Evolutionary conservation across 768 basidiomycete species (phyloP), one percentile per base, ranked within the genome.

Genomic region (Calocybe cyanea): DNA sequence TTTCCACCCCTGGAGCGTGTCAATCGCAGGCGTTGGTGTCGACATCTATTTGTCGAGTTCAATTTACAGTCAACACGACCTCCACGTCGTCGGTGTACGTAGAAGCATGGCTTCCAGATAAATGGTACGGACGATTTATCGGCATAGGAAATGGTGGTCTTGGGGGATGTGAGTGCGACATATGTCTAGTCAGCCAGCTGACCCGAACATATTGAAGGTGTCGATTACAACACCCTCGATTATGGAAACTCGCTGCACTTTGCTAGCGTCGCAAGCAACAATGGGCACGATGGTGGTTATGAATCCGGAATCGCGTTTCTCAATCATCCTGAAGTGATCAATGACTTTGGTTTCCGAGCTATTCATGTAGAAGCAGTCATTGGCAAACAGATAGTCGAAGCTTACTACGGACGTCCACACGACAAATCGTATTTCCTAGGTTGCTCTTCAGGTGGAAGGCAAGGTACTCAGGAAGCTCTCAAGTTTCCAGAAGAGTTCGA

Each of bases 381-480:
- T 14, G 43, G 44, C 11, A 43, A 52, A n/a, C n/a, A n/a, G n/a
- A n/a, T n/a, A n/a, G n/a, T n/a, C n/a, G n/a, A n/a, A n/a, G n/a
- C n/a, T n/a, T 32, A 24, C 49, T 37, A 40, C 49, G 3, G 45
- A 33, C 24, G 34, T 46, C 21, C 37, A 14, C 32, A 47, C 17
- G 18, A 31, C 11, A 50, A 41, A 17, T 38, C 33, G 6, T 45
- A 50, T 7, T 53, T 7, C 24, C 43, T 50, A 13, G 52, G 45
- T 19, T 49, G 45, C 19, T 43, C 33, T 10, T 33, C 40, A 8
- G 51, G 41, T 23, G 31, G 42, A 8, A 37, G 48, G 9, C 28
- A 46, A 38, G 51, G 45, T 19, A 45, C n/a, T n/a, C n/a, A n/a
- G n/a, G n/a, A n/a, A n/a, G n/a, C n/a, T n/a, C n/a, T n/a, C n/a